These are phyloP conservation scores for Kluyveromyces lactis DNA, from an alignment of 805 yeast species.

Conservation along the genomic window DNA sequence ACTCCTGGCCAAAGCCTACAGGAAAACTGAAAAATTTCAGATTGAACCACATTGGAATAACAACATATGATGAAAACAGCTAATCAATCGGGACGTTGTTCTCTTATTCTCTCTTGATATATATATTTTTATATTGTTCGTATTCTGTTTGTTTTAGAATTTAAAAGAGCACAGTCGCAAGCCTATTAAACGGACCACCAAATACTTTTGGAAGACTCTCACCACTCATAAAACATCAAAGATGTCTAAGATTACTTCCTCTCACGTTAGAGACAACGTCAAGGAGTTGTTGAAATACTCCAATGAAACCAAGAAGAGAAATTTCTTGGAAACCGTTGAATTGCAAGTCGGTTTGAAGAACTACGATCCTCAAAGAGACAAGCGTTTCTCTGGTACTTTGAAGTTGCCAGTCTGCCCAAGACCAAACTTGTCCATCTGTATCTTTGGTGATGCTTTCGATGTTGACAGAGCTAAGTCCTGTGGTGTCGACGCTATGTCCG, in stretches of 20 bases:
- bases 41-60: neutral
- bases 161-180: constrained; percentile 32
- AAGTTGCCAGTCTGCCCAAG: constrained; percentile 98
- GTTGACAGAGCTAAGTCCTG: constrained; percentile 99
- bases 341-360: constrained; percentile 99
- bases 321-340: constrained; percentile 99
- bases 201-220: constrained; percentile 67
- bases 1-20: too few relatives aligned
- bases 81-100: too few relatives aligned
- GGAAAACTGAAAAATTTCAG: neutral
- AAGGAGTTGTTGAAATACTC: constrained; percentile 85
- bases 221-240: constrained; percentile 18
- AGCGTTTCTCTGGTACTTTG: constrained; percentile 99
- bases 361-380: constrained; percentile 99
- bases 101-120: too few relatives aligned
- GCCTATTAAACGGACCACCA: constrained; percentile 42
- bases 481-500: constrained; percentile 99
- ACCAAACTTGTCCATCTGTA: constrained; percentile 99
- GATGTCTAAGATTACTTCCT: constrained; percentile 84
- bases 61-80: neutral
- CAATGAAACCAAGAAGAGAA: constrained; percentile 97
- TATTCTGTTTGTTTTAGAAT: too few relatives aligned
- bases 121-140: too few relatives aligned
- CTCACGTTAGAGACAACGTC: constrained; percentile 96
- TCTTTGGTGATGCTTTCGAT: constrained; percentile 99